Conservation (phyloP, 2,329 filamentous ascomycete genomes). For the Cladosporium sp. region DNA sequence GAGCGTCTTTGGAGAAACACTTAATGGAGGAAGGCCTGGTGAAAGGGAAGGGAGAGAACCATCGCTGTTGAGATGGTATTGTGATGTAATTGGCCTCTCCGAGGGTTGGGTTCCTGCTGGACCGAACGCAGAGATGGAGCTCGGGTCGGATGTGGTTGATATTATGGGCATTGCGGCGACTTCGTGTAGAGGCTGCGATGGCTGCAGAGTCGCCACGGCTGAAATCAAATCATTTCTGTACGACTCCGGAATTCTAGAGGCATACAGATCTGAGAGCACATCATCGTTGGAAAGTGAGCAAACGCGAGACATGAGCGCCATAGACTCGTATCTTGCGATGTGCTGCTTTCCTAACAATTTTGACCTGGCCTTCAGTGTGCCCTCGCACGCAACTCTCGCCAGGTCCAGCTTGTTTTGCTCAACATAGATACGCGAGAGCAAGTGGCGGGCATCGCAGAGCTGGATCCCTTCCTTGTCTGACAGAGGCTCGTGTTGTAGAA, state of each 20-base stretch:
- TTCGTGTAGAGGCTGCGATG: not conserved
- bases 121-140: not conserved
- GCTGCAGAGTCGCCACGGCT: not conserved
- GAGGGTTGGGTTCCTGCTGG: not conserved
- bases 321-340: constrained; percentile 24
- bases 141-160: not conserved
- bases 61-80: not conserved
- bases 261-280: constrained; percentile 13
- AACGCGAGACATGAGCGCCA: constrained; percentile 29
- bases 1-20: not conserved
- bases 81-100: not conserved
- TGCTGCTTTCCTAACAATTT: constrained; percentile 26
- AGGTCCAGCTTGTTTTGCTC: constrained; percentile 22
- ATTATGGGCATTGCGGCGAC: not conserved
- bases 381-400: constrained; percentile 24
- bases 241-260: constrained; percentile 15
- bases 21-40: not conserved
- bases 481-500: constrained; percentile 17
- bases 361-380: constrained; percentile 25
- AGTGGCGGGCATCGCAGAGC: constrained; percentile 23
- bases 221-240: constrained; percentile 3
- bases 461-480: constrained; percentile 19
- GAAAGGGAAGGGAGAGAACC: not conserved
- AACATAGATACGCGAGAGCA: constrained; percentile 27
- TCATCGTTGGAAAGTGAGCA: constrained; percentile 14